Base-by-base conservation (phyloP, 257 asterid species). In the Penstemon eatonii region DNA sequence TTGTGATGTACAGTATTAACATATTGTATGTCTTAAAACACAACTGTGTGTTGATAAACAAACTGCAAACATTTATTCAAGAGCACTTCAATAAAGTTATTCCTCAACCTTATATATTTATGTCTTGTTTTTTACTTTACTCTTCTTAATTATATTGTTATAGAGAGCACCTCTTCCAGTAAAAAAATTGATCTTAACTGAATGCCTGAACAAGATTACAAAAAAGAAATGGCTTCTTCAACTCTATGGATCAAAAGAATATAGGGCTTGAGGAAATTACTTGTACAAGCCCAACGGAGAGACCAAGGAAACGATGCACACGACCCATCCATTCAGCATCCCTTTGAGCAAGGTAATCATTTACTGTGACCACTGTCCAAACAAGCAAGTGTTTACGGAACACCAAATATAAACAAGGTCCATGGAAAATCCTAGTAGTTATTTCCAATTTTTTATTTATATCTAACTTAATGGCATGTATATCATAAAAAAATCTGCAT, bases 291-390 rank as follows among this genome's bases (percentile, higher is more conserved):
- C 99, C 99, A 68, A 94, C 97, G 11, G 99, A 94, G 76, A 94
- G 96, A 56, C 99, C 97, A 59, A 94, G 77, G 79, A 87, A 94
- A 11, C 96, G 95, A 87, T 94, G 97, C 76, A 94, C 96, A 65
- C 92, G 96, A 49, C 99, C 99, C 99, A 94, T 94, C 99, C 97
- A 94, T 76, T 94, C 99, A 67, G 97, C 99, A 89, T 94, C 99
- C 60, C 99, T 89, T 75, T 87, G 92, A 75, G 99, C 96, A 57
- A 94, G 90, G 85, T 94, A 94, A 78, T 91, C 97, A 78, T 94
- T 94, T 63, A 91, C 99, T 0, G 97, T 94, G 43, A 91, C 99
- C 78, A 94, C 99, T 90, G 89, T 71, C 81, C 38, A 59, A 40
- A 7, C 66, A 59, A 76, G 65, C 37, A 66, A 49, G 36, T 69